Conservation (phyloP, 192 early-diverging fungal species). For the Coemansia sp. region DNA sequence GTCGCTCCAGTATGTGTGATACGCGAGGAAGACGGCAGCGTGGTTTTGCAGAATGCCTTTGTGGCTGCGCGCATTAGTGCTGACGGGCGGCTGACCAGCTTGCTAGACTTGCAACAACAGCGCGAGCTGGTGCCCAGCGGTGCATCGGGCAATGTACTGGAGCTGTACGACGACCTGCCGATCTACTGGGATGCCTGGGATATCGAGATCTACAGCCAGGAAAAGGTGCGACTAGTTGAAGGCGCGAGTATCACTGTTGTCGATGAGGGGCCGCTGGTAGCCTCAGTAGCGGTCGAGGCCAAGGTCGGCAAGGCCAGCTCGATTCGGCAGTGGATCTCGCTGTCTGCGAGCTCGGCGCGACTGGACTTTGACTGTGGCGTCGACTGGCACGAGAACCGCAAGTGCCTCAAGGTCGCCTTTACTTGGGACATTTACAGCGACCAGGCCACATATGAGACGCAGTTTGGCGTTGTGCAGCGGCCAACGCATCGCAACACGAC, state of each 20-base stretch:
- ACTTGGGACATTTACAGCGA: slow-evolving; percentile 82
- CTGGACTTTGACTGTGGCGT: slow-evolving; percentile 89
- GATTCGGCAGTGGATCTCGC: slow-evolving; percentile 72
- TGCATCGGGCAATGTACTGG: slow-evolving; percentile 65
- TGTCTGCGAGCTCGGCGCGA: slow-evolving; percentile 67
- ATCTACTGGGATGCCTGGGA: slow-evolving; percentile 86
- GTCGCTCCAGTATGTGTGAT: slow-evolving; percentile 30
- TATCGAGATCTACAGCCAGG: slow-evolving; percentile 92
- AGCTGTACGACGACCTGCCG: slow-evolving; percentile 84
- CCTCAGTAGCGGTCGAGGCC: slow-evolving; percentile 66
- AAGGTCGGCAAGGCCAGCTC: slow-evolving; percentile 65
- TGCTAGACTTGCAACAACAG: slow-evolving; percentile 59
- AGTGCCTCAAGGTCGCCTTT: slow-evolving; percentile 91
- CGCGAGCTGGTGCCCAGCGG: slow-evolving; percentile 54
- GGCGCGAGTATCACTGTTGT: slow-evolving; percentile 51
- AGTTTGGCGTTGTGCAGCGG: slow-evolving; percentile 87
- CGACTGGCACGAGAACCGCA: slow-evolving; percentile 90
- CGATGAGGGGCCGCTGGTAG: slow-evolving; percentile 81
- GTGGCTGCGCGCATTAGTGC: slow-evolving; percentile 70
- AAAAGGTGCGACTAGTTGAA: slow-evolving; percentile 69
- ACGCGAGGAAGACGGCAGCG: slow-evolving; percentile 19
- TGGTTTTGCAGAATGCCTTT: slow-evolving; percentile 71
- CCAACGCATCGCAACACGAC: slow-evolving; percentile 95
- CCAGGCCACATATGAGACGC: slow-evolving; percentile 90
- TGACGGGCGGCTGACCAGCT: slow-evolving; percentile 69